A percentile compares a stretch with the other conserved stretches of the same genome.
These are phyloP conservation scores for Dioscorea dumetorum DNA, from an alignment of 106 monocot species.

Conservation along the genomic window DNA sequence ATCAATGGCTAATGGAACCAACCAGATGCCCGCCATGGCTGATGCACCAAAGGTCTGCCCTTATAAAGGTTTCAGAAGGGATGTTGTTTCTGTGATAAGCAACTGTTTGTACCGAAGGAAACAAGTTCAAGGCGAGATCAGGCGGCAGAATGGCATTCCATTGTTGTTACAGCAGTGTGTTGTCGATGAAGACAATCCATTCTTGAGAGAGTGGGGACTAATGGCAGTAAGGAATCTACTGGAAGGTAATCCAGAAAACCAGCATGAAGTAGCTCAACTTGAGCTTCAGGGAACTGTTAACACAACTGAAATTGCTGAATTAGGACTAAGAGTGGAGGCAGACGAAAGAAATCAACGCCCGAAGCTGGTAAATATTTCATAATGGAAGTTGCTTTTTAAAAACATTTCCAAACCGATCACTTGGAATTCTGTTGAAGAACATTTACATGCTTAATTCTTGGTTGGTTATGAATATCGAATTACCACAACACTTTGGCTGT, in stretches of 20 bases:
- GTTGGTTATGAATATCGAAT: too few relatives aligned
- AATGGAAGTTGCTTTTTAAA: constrained; percentile 9
- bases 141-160: constrained; percentile 45
- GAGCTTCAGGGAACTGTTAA: constrained; percentile 56
- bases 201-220: constrained; percentile 85
- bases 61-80: constrained; percentile 78
- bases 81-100: constrained; percentile 72
- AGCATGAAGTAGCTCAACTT: constrained; percentile 48
- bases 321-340: constrained; percentile 67
- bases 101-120: constrained; percentile 53
- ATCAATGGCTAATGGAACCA: constrained; percentile 10
- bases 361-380: constrained; percentile 66
- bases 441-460: too few relatives aligned
- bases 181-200: constrained; percentile 80
- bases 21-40: not conserved
- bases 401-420: not conserved
- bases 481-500: too few relatives aligned
- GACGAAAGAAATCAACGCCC: constrained; percentile 41
- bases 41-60: constrained; percentile 39
- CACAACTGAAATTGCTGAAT: constrained; percentile 44
- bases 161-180: constrained; percentile 86
- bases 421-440: too few relatives aligned
- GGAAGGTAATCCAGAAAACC: constrained; percentile 78
- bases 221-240: constrained; percentile 56
- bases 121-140: constrained; percentile 73